Percentiles rank a stretch among this genome's conserved stretches.
phyloP scores from a whole-genome alignment of 2,329 filamentous ascomycete genomes.

The Penicillium sp. region DNA sequence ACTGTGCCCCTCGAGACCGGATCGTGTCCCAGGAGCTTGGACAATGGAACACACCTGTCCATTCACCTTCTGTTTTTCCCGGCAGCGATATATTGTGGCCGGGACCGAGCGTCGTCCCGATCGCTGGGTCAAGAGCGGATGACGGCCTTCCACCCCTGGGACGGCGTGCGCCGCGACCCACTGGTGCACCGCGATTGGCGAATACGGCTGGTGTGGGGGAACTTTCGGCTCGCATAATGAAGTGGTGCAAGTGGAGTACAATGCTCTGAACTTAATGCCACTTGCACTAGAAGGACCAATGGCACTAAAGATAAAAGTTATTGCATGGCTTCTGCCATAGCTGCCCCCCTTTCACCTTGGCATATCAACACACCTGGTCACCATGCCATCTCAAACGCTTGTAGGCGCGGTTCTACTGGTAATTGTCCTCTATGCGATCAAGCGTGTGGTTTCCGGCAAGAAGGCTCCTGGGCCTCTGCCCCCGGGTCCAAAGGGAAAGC shows the following conservation, averaged over 20 bases:
- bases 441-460: background rate
- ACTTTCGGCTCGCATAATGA: background rate
- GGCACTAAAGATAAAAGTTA: background rate
- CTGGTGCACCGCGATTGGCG: background rate
- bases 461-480: constrained; percentile 33
- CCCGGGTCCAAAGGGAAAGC: constrained; percentile 52
- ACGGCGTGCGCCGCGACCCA: background rate
- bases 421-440: background rate
- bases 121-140: background rate
- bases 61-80: background rate
- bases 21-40: background rate
- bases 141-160: background rate
- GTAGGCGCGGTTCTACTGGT: background rate
- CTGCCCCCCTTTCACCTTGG: background rate
- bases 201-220: background rate
- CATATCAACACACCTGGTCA: background rate
- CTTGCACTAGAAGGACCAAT: background rate
- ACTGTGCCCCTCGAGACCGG: background rate
- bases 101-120: background rate
- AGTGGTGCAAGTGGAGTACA: background rate
- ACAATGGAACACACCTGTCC: background rate
- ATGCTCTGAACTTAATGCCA: background rate
- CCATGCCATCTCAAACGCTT: background rate
- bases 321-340: background rate
- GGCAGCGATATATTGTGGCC: background rate